Evolutionary conservation across 345 rosid genomes (phyloP), one percentile per base, ranked within the genome.

Genomic region (Murraya koenigii): DNA sequence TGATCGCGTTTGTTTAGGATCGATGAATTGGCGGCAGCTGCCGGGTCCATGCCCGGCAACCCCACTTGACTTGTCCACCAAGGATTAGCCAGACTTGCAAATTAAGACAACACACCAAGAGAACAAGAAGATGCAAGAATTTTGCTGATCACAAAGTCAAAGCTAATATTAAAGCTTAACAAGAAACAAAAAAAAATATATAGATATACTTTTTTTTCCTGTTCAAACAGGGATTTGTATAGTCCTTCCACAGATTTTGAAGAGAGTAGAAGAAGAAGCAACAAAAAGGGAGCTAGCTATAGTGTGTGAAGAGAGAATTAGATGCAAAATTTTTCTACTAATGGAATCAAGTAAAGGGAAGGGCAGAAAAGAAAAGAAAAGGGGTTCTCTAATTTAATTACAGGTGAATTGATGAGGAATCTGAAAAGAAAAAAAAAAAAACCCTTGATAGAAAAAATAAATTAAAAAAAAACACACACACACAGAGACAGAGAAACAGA

Each of bases 1-100:
- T 52, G 90, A 78, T 83, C 80, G 4, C 86, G 77, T 80, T 90
- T 90, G 77, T 52, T 76, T 23, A 92, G 75, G 58, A 87, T 78
- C 68, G 85, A 78, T 19, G 91, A 80, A 88, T 86, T 86, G 72
- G 86, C 83, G 72, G 75, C 56, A 4, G 56, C 56, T 19, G 56
- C 79, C 36, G 84, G 91, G 82, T 87, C 93, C 67, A 89, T 84
- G 61, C 87, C 88, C 30, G 87, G 84, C 69, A 92, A 77, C 72
- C 89, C 90, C 68, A 86, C 81, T 28, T 86, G 94, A 76, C 85
- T 87, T 2, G 88, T 80, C 97, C 97, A 92, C 97, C 97, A 92
- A 74, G 91, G 92, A 77, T 91, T 91, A 47, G 97, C 88, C 97
- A 92, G 85, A 33, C 28, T 80, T 81, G 49, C 77, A 2, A 77